Evolutionary conservation across 2,329 filamentous ascomycete species (phyloP).

Genomic region (Seiridium cupressi): DNA sequence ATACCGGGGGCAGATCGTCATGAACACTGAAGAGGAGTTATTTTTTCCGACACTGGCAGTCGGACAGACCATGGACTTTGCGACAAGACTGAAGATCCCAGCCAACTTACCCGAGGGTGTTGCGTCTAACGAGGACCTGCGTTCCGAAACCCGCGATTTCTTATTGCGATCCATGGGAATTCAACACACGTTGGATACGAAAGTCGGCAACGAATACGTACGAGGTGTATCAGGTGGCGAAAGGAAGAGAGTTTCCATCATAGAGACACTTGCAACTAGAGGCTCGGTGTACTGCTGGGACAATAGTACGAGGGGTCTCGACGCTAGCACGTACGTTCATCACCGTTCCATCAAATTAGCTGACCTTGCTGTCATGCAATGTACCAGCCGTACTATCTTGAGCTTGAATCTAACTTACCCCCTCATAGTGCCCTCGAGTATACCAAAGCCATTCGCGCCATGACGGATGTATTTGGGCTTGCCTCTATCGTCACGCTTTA

Average conservation of each 20-base stretch:
- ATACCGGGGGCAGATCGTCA: conserved; percentile 30
- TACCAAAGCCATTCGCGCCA: conserved; percentile 41
- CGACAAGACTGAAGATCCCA: conserved; percentile 27
- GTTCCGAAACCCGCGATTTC: conserved; percentile 55
- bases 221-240: conserved; percentile 69
- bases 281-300: conserved; percentile 66
- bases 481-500: conserved; percentile 65
- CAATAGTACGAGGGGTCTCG: conserved; percentile 64
- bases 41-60: conserved; percentile 75
- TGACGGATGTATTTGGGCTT: conserved; percentile 24
- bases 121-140: not conserved
- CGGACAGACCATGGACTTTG: conserved; percentile 71
- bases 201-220: conserved; percentile 65
- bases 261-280: conserved; percentile 58
- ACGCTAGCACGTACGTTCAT: conserved; percentile 54
- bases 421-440: conserved; percentile 51
- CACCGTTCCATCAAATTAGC: not conserved
- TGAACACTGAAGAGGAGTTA: conserved; percentile 72
- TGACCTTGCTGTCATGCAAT: conserved; percentile 4
- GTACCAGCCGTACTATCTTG: not conserved
- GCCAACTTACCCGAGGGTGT: conserved; percentile 1
- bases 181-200: conserved; percentile 47
- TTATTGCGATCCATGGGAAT: conserved; percentile 49
- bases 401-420: not conserved
- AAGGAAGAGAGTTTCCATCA: conserved; percentile 67